phyloP scores from a whole-genome alignment of 352 stramenopile genomes.

The Phytophthora foliorum region DNA sequence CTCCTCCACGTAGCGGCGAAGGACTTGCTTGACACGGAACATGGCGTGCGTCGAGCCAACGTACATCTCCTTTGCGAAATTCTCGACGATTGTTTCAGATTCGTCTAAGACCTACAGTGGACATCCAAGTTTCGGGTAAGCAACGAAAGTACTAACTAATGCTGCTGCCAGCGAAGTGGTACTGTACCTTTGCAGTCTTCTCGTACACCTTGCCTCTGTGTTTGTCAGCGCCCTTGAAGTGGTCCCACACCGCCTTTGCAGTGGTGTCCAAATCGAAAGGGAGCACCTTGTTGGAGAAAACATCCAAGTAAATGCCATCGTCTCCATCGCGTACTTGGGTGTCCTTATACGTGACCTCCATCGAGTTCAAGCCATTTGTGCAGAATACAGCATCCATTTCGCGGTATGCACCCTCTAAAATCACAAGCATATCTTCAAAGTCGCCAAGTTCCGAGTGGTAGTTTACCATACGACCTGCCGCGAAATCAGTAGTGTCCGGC shows the following conservation, averaged over 20 bases:
- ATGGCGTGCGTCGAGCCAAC: slow-evolving; percentile 45
- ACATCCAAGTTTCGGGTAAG: not conserved
- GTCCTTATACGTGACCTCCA: slow-evolving; percentile 41
- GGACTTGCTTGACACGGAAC: slow-evolving; percentile 48
- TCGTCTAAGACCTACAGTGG: slow-evolving; percentile 33
- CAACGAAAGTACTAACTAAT: not conserved
- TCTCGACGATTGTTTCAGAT: slow-evolving; percentile 51
- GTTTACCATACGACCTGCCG: slow-evolving; percentile 32
- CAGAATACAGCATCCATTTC: slow-evolving; percentile 47
- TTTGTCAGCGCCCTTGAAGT: slow-evolving; percentile 47
- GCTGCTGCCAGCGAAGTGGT: not conserved
- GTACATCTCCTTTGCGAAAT: slow-evolving; percentile 51
- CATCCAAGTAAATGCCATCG: slow-evolving; percentile 45
- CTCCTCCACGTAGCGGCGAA: slow-evolving; percentile 46
- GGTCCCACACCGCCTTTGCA: slow-evolving; percentile 43
- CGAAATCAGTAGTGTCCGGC: slow-evolving; percentile 31
- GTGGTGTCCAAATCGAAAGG: slow-evolving; percentile 50
- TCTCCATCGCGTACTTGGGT: slow-evolving; percentile 42
- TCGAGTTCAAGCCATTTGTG: slow-evolving; percentile 47
- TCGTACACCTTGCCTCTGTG: slow-evolving; percentile 44
- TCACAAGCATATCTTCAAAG: slow-evolving; percentile 40
- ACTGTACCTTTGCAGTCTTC: slow-evolving; percentile 42
- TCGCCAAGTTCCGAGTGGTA: slow-evolving; percentile 36
- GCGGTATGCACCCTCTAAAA: slow-evolving; percentile 41
- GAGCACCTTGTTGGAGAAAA: slow-evolving; percentile 54